Conservation (phyloP, 768 basidiomycete species). For the Obba rivulosa region DNA sequence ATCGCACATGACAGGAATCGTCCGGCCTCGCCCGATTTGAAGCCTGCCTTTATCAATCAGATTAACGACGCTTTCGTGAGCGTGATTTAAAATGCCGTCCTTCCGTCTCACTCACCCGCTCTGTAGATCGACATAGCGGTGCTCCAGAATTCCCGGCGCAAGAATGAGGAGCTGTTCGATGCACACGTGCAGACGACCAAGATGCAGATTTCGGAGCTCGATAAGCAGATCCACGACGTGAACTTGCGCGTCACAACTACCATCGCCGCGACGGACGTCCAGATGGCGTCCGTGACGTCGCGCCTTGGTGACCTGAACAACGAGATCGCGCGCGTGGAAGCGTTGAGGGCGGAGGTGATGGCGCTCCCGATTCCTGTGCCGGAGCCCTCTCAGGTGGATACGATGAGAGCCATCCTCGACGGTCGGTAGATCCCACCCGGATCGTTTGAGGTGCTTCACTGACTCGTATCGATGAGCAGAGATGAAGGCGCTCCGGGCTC, state of each 20-base stretch:
- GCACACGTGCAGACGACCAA: constrained; percentile 33
- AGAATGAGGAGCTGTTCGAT: constrained; percentile 32
- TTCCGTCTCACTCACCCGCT: not conserved
- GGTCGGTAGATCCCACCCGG: constrained; percentile 1
- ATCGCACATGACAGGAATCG: not conserved
- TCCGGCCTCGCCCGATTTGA: not conserved
- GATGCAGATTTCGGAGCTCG: constrained; percentile 34
- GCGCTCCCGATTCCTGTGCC: constrained; percentile 3
- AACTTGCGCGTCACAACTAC: constrained; percentile 21
- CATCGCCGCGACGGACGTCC: constrained; percentile 27
- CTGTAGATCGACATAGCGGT: constrained; percentile 28
- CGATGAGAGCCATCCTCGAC: constrained; percentile 3
- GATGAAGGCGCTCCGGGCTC: constrained; percentile 37
- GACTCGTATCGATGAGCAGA: constrained; percentile 26
- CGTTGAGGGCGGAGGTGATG: constrained; percentile 5
- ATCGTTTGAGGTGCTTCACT: not conserved
- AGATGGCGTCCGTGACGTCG: constrained; percentile 29
- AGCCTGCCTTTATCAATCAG: constrained; percentile 1
- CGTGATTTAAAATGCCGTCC: not conserved
- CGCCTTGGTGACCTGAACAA: constrained; percentile 10
- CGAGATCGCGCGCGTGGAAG: constrained; percentile 8
- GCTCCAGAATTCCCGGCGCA: constrained; percentile 34
- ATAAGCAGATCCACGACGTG: constrained; percentile 35
- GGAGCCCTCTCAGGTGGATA: constrained; percentile 5
- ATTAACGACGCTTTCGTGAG: constrained; percentile 10